Base-by-base conservation (phyloP, 139 green algal species). In the Medakamo hakoo region DNA sequence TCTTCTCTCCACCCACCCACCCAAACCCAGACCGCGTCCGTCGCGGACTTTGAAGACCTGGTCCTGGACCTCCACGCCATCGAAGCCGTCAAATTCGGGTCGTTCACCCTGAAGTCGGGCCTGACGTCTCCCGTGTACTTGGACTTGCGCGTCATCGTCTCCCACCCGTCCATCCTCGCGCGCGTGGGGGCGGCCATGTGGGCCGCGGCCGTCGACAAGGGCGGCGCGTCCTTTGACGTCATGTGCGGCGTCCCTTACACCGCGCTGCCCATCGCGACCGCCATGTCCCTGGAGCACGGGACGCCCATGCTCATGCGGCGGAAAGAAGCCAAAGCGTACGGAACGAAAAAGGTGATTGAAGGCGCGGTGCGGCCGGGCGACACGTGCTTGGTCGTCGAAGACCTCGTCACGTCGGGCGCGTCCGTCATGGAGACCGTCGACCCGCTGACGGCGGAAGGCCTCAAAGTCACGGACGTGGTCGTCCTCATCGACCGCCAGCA, bases 181-280 rank as follows among this genome's bases (percentile, higher is more conserved):
- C 70, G 83, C 66, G 88, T 94, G 29, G 19, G 68, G 0, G 40
- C 23, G 57, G 78, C 89, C 59, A 95, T 97, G 85, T 96, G 86
- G 85, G 77, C 77, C 27, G n/a, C n/a, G n/a, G 63, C 70, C 1
- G 76, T 94, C 4, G 30, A 73, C 30, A 73, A 76, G 40, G 30
- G 40, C 16, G 58, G 58, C 4, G 71, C 74, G 22, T 25, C 75
- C 21, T 99, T 97, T 76, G 89, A 98, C 70, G 82, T 94, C 59
- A 94, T 97, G 66, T 99, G 93, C 71, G 93, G 93, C 55, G 93
- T 99, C 70, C 93, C 93, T 21, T 99, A 99, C 86, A 99, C 93
- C 2, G 93, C 93, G 0, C 83, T 99, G 55, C 93, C 93, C 65
- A 98, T 99, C 65, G 93, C 93, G 31, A 98, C 93, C 27, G 85